Base-by-base conservation (phyloP, 768 basidiomycete species). In the Kwoniella sp. region DNA sequence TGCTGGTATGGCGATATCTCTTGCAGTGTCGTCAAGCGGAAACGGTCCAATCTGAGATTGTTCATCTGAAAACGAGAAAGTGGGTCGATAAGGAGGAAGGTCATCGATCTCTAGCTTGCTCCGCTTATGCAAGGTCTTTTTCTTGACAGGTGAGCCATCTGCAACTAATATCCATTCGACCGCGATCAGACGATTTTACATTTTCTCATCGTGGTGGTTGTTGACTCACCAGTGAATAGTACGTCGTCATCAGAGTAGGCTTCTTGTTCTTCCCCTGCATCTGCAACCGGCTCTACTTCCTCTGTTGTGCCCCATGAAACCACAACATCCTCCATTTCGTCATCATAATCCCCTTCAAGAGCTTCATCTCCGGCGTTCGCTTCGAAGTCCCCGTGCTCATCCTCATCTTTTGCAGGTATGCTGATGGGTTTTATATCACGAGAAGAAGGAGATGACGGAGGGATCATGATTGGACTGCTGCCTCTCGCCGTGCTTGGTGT, bases 1-100 rank as follows among this genome's bases (percentile, higher is more conserved):
- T 9, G 73, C 65, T 0, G 82, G 82, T 22, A 83, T 66, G 7
- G 63, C 63, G 19, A 79, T 72, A 4, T 65, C 64, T 7, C 46
- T 55, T 5, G 48, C 24, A 15, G 58, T 46, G 0, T 62, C 63
- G 53, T 78, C 79, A 15, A 78, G 60, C 1, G 53, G 22, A 1
- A 63, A 60, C 0, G 70, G 54, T 3, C 69, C 67, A 48, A 72
- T 72, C 12, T 50, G 25, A 0, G 65, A 51, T 49, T 73, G 75
- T 8, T 58, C 63, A 0, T 55, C 57, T 9, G 64, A 54, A 37
- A 68, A 55, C 0, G 67, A 47, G 50, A 77, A 71, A 0, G 13
- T 26, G 0, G 75, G 77, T 33, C 69, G 64, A 27, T 60, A 59
- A 26, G 46, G 44, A 5, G 64, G 65, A 0, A 68, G 12, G 37